phyloP scores from a whole-genome alignment of 805 yeast species.

The baker's yeast (Saccharomyces cerevisiae) region DNA sequence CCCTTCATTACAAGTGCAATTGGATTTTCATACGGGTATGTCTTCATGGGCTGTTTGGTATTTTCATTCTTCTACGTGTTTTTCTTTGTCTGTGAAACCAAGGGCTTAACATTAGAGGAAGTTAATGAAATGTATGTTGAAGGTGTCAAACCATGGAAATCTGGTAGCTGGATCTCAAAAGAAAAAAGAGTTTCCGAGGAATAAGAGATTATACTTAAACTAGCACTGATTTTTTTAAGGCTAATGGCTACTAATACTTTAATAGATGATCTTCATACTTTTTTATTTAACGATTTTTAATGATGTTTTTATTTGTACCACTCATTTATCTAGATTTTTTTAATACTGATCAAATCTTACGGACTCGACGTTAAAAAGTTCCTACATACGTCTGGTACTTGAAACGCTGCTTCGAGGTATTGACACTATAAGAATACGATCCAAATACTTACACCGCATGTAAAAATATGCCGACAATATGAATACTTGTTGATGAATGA shows the following conservation, averaged over 20 bases:
- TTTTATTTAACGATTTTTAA: not conserved
- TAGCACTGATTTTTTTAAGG: not conserved
- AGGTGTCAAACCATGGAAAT: slow-evolving; percentile 36
- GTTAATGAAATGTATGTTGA: slow-evolving; percentile 54
- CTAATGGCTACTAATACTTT: not conserved
- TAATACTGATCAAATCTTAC: not conserved
- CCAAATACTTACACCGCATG: no score
- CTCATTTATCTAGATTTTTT: not conserved
- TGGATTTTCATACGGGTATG: slow-evolving; percentile 64
- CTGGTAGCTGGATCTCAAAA: slow-evolving; percentile 42
- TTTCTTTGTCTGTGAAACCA: slow-evolving; percentile 66
- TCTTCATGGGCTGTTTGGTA: slow-evolving; percentile 47
- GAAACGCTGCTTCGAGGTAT: no score
- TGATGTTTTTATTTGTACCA: not conserved
- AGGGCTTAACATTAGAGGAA: slow-evolving; percentile 72
- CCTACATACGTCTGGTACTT: no score
- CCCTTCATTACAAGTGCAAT: slow-evolving; percentile 60
- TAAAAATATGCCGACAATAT: no score
- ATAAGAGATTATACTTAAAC: not conserved
- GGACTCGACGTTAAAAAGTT: no score
- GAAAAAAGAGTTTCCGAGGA: slow-evolving; percentile 5
- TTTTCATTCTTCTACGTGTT: slow-evolving; percentile 53
- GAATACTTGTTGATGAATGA: no score
- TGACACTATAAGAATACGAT: no score
- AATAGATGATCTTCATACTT: not conserved